These are phyloP conservation scores for Tetradesmus lagerheimii DNA, from an alignment of 139 green algal species.

Conservation along the genomic window DNA sequence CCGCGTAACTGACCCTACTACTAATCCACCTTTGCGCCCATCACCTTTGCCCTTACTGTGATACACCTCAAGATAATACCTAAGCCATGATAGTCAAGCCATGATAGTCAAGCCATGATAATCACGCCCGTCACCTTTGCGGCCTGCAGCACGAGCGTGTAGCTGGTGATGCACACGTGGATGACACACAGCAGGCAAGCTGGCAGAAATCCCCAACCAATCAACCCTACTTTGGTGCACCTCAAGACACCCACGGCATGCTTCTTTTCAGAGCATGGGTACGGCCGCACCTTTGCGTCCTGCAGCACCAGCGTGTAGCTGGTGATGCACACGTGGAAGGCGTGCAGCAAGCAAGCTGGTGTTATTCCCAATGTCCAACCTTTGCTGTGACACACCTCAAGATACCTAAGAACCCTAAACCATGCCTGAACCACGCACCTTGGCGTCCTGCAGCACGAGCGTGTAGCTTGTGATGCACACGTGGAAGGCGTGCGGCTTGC, in stretches of 20 bases:
- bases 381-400: background rate
- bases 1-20: too few species aligned
- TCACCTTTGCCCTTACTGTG: too few species aligned
- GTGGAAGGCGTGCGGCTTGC: conserved; percentile 98
- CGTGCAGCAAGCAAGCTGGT: conserved; percentile 17
- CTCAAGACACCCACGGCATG: too few species aligned
- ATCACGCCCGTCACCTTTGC: conserved; percentile 60
- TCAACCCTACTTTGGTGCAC: too few species aligned
- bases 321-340: conserved; percentile 99
- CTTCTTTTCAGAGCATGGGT: too few species aligned
- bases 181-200: too few species aligned
- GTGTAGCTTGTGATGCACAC: conserved; percentile 99
- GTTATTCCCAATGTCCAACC: too few species aligned
- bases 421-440: conserved; percentile 63
- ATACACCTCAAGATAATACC: too few species aligned
- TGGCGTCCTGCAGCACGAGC: conserved; percentile 85
- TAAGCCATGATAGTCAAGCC: too few species aligned
- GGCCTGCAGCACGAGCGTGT: conserved; percentile 93
- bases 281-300: conserved; percentile 61
- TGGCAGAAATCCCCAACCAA: background rate
- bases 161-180: conserved; percentile 99
- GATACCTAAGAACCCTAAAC: background rate
- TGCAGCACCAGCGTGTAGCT: conserved; percentile 96
- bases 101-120: too few species aligned
- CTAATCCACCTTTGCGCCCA: too few species aligned